These are phyloP conservation scores for Bjerkandera adusta DNA, from an alignment of 1,284 basidiomycete genomes.

Conservation along the genomic window DNA sequence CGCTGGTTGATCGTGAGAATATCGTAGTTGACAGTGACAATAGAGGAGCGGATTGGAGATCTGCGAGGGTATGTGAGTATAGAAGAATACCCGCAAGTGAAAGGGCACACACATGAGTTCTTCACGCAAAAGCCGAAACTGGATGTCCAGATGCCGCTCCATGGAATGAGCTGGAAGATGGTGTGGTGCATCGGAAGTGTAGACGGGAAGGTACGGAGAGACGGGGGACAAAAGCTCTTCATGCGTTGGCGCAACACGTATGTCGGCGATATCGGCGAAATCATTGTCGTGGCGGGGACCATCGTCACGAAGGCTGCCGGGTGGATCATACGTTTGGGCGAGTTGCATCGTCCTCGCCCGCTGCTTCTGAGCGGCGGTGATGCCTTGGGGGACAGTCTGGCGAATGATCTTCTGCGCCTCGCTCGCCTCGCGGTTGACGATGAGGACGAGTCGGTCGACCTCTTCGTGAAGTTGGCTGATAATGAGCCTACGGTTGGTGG, in stretches of 20 bases:
- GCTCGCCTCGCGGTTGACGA: slow-evolving; percentile 38
- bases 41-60: slow-evolving; percentile 30
- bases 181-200: slow-evolving; percentile 57
- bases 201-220: slow-evolving; percentile 56
- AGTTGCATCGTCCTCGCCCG: slow-evolving; percentile 27
- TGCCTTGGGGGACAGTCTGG: slow-evolving; percentile 22
- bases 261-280: slow-evolving; percentile 47
- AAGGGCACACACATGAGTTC: slow-evolving; percentile 53
- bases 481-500: slow-evolving; percentile 31
- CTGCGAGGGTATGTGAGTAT: slow-evolving; percentile 17
- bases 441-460: slow-evolving; percentile 40
- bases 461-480: slow-evolving; percentile 36
- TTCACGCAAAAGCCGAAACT: slow-evolving; percentile 69
- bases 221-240: slow-evolving; percentile 48
- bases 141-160: slow-evolving; percentile 62
- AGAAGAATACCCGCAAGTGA: neutral
- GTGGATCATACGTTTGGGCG: slow-evolving; percentile 47
- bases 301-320: slow-evolving; percentile 43
- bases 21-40: slow-evolving; percentile 30
- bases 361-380: slow-evolving; percentile 32
- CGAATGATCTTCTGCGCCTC: slow-evolving; percentile 15
- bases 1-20: slow-evolving; percentile 20
- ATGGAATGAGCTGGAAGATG: slow-evolving; percentile 52
- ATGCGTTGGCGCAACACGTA: slow-evolving; percentile 62
- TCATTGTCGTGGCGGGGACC: slow-evolving; percentile 72